Base-by-base conservation (phyloP, 2,329 filamentous ascomycete species). In the Beauveria australis region DNA sequence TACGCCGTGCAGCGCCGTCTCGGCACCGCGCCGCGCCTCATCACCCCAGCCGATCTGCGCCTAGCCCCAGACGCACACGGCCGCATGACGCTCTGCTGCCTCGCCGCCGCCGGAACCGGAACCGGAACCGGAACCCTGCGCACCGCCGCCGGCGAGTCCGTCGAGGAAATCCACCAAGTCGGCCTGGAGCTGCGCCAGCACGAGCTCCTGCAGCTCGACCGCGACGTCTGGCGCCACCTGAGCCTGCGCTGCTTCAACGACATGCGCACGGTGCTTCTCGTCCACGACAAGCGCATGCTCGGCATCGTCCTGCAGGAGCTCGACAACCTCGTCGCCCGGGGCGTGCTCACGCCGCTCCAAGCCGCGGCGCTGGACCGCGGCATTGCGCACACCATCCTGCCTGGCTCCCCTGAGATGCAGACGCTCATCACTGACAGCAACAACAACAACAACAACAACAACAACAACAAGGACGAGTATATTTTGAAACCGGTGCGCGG, bases 211-310 rank as follows among this genome's bases (percentile, higher is more conserved):
- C 66, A 64, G 0, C 40, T 77, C 2, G 64, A 67, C 0, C 65
- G 66, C 0, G 67, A 72, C 19, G 64, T 76, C 6, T 62, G 75
- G 7, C 71, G 69, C 0, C 70, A 76, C 48, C 37, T 77, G 24
- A 70, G 70, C 41, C 64, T 75, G 1, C 66, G 71, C 9, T 75
- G 75, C 56, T 72, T 75, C 59, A 77, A 77, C 47, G 74, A 77
- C 59, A 66, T 77, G 64, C 70, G 74, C 0, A 77, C 74, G 0
- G 66, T 77, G 6, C 63, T 76, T 10, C 63, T 78, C 1, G 70
- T 74, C 1, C 75, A 77, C 60, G 75, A 78, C 63, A 77, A 78
- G 62, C 71, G 75, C 3, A 75, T 77, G 72, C 64, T 77, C 1
- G 74, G 74, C 9, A 69, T 77, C 12, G 62, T 77, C 4, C 68